These are phyloP conservation scores for Aspergillus persii DNA, from an alignment of 2,329 filamentous ascomycete species.

Conservation along the genomic window DNA sequence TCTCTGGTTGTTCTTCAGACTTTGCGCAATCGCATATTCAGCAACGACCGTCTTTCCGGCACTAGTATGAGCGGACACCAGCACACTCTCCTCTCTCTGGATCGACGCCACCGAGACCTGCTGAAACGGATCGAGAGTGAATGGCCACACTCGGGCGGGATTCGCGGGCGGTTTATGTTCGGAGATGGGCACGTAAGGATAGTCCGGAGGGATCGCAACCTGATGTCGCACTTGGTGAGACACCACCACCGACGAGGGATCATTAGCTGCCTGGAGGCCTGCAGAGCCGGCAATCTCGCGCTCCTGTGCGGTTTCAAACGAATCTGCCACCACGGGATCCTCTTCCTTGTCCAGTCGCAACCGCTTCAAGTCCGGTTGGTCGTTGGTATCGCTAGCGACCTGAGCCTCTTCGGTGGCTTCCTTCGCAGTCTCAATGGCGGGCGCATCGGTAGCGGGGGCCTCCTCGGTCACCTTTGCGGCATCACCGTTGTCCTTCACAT, in stretches of 20 bases:
- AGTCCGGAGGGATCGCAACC: slow-evolving; percentile 89
- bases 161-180: slow-evolving; percentile 86
- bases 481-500: slow-evolving; percentile 57
- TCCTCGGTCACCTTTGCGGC: slow-evolving; percentile 33
- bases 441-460: slow-evolving; percentile 19
- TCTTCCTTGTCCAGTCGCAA: slow-evolving; percentile 58
- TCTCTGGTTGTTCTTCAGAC: slow-evolving; percentile 93
- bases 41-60: slow-evolving; percentile 98
- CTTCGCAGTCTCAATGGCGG: slow-evolving; percentile 15
- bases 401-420: slow-evolving; percentile 16
- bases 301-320: slow-evolving; percentile 92
- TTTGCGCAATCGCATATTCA: slow-evolving; percentile 97
- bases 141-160: slow-evolving; percentile 80
- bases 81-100: slow-evolving; percentile 89
- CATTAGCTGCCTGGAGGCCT: slow-evolving; percentile 62
- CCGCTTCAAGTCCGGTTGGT: slow-evolving; percentile 47
- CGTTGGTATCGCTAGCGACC: slow-evolving; percentile 24
- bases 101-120: slow-evolving; percentile 92
- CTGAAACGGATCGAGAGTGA: slow-evolving; percentile 96
- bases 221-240: slow-evolving; percentile 99
- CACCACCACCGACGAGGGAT: slow-evolving; percentile 67
- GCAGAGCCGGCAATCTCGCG: slow-evolving; percentile 81
- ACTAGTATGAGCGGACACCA: slow-evolving; percentile 96
- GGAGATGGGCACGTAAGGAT: slow-evolving; percentile 91
- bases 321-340: slow-evolving; percentile 83